These are phyloP conservation scores for Epichloe baconii DNA, from an alignment of 2,329 filamentous ascomycete genomes.

Conservation along the genomic window DNA sequence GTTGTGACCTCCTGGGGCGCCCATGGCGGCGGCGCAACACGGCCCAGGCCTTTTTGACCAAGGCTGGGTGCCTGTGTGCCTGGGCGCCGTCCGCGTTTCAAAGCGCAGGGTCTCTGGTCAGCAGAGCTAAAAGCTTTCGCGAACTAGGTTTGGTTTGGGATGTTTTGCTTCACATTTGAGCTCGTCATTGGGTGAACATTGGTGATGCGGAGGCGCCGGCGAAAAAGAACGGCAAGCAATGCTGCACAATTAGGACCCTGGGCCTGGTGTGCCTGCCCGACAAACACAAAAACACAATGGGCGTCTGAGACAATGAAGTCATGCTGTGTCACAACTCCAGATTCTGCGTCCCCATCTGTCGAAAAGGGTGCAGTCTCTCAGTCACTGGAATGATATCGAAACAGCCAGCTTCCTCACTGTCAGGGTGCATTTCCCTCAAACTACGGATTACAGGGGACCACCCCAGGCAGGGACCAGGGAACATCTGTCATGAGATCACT, in stretches of 20 bases:
- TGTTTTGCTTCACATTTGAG: neutral
- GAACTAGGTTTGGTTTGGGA: neutral
- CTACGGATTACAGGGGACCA: neutral
- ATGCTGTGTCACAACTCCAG: neutral
- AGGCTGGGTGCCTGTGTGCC: neutral
- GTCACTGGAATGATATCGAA: too few relatives aligned
- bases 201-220: neutral
- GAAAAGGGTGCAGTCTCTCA: too few relatives aligned
- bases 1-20: too few relatives aligned
- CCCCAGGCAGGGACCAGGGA: neutral
- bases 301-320: neutral
- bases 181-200: neutral
- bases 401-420: neutral
- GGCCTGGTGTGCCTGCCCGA: too few relatives aligned
- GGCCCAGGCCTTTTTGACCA: too few relatives aligned
- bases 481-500: constrained; percentile 3
- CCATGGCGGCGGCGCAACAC: too few relatives aligned
- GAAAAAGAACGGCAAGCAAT: neutral
- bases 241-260: neutral
- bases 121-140: neutral
- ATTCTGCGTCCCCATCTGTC: too few relatives aligned
- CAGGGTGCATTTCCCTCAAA: neutral
- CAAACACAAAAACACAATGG: neutral
- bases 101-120: neutral
- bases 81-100: neutral